Base-by-base conservation (phyloP, 2,329 filamentous ascomycete species). In the Chrysosphaeria jannelii region DNA sequence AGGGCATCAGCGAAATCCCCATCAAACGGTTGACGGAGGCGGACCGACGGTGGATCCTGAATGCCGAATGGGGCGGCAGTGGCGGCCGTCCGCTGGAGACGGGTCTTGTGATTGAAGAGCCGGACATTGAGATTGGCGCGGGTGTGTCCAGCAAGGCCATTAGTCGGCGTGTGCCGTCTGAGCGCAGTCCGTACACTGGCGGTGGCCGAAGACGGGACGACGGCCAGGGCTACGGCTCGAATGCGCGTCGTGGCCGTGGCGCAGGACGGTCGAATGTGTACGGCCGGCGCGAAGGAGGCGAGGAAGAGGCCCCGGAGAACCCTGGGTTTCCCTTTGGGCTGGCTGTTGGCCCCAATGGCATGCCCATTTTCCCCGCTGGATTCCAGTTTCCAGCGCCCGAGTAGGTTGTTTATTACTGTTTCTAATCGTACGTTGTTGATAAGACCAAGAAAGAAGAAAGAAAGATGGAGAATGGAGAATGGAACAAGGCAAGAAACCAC, bases 111-210 rank as follows among this genome's bases (percentile, higher is more conserved):
- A 71, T 97, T 13, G 85, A 97, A 41, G 85, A 97, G 45, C 85
- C 85, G 3, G 85, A 97, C 39, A 97, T 97, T 35, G 85, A 97
- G 45, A 97, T 97, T 27, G 85, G 85, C 25, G 79, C 81, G 10
- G 85, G 85, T 26, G 88, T 97, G 9, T 91, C 79, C 10, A 91
- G 78, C 20, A 97, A 97, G 51, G 76, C 63, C 19, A 68, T 69
- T 29, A 65, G 59, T 34, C 52, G 63, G 10, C 58, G 64, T 17
- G 67, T 68, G 58, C 59, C 65, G 42, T 69, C 62, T 6, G 63
- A 69, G 38, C 60, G 62, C 36, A 57, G 33, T 11, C 29, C 31
- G 12, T 23, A 21, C 6, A 8, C 24, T n/a, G 19, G 25, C 5
- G 25, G 27, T 4, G 12, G 22, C 14, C 12, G 14, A 4, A 19